Evolutionary conservation across 202 grass and related monocot genomes (phyloP).

Genomic region (Miscanthus sacchariflorus): DNA sequence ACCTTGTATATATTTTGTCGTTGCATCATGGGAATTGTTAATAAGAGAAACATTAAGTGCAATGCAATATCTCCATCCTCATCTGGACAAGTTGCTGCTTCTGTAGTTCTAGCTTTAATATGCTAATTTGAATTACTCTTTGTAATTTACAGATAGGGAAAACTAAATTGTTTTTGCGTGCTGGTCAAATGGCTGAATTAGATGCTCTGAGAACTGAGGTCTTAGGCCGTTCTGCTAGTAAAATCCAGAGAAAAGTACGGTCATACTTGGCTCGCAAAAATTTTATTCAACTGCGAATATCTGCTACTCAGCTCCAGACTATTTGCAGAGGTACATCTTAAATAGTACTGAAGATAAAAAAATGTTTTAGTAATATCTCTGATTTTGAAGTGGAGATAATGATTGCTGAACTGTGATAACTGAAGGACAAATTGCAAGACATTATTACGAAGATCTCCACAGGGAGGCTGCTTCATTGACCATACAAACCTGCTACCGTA

Average conservation of each 20-base stretch:
- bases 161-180: conserved; percentile 96
- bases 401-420: conserved; percentile 43
- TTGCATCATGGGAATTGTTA: conserved; percentile 24
- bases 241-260: conserved; percentile 94
- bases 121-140: conserved; percentile 38
- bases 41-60: conserved; percentile 28
- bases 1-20: background rate
- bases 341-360: conserved; percentile 13
- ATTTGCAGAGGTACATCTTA: conserved; percentile 82
- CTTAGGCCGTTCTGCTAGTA: conserved; percentile 77
- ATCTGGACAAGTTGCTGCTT: conserved; percentile 26
- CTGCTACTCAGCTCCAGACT: conserved; percentile 75
- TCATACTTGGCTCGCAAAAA: conserved; percentile 79
- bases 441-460: conserved; percentile 75
- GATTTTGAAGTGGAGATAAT: conserved; percentile 41
- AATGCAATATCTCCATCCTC: conserved; percentile 24
- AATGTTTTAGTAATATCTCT: background rate
- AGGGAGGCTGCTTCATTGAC: conserved; percentile 82
- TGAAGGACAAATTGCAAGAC: conserved; percentile 84
- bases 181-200: conserved; percentile 99
- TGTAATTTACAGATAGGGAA: conserved; percentile 77
- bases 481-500: conserved; percentile 82
- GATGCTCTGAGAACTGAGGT: conserved; percentile 92
- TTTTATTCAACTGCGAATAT: conserved; percentile 66
- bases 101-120: conserved; percentile 38